Base-by-base conservation (phyloP, 2,329 filamentous ascomycete species). In the Polychaeton citri region DNA sequence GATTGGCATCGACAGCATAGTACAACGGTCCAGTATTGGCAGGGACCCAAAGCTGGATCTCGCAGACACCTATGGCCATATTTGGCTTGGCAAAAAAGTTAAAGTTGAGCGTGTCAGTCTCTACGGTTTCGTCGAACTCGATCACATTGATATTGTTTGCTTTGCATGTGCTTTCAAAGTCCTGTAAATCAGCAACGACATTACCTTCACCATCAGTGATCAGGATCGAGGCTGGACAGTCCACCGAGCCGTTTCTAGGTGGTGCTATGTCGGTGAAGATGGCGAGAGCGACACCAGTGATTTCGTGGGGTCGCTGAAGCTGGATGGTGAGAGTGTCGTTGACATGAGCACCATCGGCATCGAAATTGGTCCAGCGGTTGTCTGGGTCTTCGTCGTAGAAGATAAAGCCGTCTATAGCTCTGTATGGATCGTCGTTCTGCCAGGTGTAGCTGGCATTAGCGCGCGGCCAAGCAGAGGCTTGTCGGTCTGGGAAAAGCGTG, bases 361-460 rank as follows among this genome's bases (percentile, higher is more conserved):
- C n/a, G n/a, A n/a, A n/a, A 36, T 49, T 47, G 9, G 49, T 51
- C 47, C 48, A 52, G 32, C 42, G 41, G 33, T 49, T 66, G 60
- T 41, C 61, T 42, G 10, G 61, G 1, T 57, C 51, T 3, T 45
- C 40, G 38, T 63, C 60, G 38, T 63, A 55, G 44, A 55, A 65
- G 8, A 65, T 38, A 18, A 62, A 56, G 7, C 62, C 62, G 38
- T 65, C 62, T 38, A 61, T 65, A 5, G 50, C 45, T 30, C 49
- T 45, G 42, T 60, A 60, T 7, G 47, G 46, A 4, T 41, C 15
- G 19, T 40, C 32, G 40, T 50, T 41, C 32, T 43, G 42, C 32
- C 55, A 56, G n/a, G 52, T 50, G 12, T 54, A 52, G 30, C 45
- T 45, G 7, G 59, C 59, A 30, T 59, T 57, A 30, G 52, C 50